Base-by-base conservation (phyloP, 305 asterid genomes). In the Fraxinus platypoda region DNA sequence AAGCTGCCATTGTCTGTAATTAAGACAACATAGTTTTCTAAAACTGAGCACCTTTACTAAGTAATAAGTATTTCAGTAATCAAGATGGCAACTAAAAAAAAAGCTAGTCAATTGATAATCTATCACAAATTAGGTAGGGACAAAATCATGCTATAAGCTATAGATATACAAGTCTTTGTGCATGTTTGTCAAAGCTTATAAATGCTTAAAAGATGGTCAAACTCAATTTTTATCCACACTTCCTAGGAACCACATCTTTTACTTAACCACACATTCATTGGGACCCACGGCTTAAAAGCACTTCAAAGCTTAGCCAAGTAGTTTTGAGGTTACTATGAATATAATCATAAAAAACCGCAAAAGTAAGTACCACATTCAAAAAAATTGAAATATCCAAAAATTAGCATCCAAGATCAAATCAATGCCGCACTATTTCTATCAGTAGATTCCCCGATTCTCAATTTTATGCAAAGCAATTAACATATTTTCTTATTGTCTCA, bases 1-100 rank as follows among this genome's bases (percentile, higher is more conserved):
- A 82, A 80, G 93, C 87, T 38, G 97, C 98, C 98, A 94, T 94
- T 82, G 81, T 73, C 84, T 91, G 38, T 17, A 80, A 72, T 71
- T 57, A 76, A 21, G 43, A n/a, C 21, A 68, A 73, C 52, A 31
- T 30, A 8, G 28, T 34, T 72, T 21, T 73, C 70, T 7, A 57
- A 15, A 19, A 33, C 28, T 72, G 59, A 68, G 79, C 11, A 8
- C 79, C 77, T 78, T 13, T 30, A 46, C 54, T 13, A 80, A 70
- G 49, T n/a, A 49, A 43, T 34, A 25, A 64, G 13, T 6, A 21
- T 23, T 12, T 30, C 21, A 5, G 13, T 21, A 70, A 70, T 70
- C 75, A 8, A 13, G 43, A 30, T 6, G 23, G 11, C 11, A 6
- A 31, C 41, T 31, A 15, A 71, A 71, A 71, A 71, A 19, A 26